phyloP scores from a whole-genome alignment of 768 basidiomycete genomes.

The Rhizopogon sp. region DNA sequence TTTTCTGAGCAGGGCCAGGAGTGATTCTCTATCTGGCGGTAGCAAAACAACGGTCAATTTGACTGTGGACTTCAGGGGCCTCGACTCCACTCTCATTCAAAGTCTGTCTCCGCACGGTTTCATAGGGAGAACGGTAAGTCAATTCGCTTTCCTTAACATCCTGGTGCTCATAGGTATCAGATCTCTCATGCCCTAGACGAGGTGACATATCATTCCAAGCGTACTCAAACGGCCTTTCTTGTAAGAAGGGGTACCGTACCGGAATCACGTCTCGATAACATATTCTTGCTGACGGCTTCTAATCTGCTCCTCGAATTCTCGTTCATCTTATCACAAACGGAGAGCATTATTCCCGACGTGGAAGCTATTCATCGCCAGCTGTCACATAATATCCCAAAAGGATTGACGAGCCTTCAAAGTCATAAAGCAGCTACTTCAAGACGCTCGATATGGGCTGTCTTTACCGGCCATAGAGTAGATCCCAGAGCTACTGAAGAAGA shows the following conservation, averaged over 20 bases:
- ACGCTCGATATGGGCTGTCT: background rate
- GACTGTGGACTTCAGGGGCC: slow-evolving; percentile 8
- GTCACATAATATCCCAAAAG: background rate
- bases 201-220: slow-evolving; percentile 14
- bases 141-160: background rate
- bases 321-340: slow-evolving; percentile 18
- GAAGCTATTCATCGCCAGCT: slow-evolving; percentile 11
- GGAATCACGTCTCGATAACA: slow-evolving; percentile 15
- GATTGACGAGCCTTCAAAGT: background rate
- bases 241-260: background rate
- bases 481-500: slow-evolving; percentile 5
- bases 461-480: background rate
- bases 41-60: slow-evolving; percentile 10
- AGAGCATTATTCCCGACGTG: slow-evolving; percentile 12
- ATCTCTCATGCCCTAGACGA: slow-evolving; percentile 26
- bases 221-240: background rate
- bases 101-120: slow-evolving; percentile 18
- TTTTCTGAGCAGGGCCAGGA: background rate
- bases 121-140: slow-evolving; percentile 24
- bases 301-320: slow-evolving; percentile 29
- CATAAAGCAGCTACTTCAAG: slow-evolving; percentile 4
- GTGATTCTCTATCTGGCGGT: background rate
- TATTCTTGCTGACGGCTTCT: slow-evolving; percentile 25
- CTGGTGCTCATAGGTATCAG: slow-evolving; percentile 10
- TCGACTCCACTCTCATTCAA: slow-evolving; percentile 18